Evolutionary conservation across 2,329 filamentous ascomycete genomes (phyloP), one percentile per base, ranked within the genome.

Genomic region (Emergomyces pasteurianus): DNA sequence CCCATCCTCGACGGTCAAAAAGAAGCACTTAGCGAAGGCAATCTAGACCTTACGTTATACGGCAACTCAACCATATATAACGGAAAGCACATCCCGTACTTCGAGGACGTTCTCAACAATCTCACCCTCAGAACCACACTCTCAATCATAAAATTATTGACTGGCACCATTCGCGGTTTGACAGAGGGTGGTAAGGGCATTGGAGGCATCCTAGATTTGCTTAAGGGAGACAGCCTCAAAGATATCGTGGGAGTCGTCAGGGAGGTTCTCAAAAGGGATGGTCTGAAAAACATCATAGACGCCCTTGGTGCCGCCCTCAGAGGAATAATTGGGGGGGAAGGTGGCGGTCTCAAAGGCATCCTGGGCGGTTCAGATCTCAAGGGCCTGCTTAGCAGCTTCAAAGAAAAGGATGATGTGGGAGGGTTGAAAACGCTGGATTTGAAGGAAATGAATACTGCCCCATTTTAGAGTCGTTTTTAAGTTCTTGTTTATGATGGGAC

Each of bases 21-120:
- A 1, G 67, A 64, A 0, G 67, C 77, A 0, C 70, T 80, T 1
- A 64, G 64, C 34, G 65, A 72, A 0, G 78, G 79, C 3, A 70
- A 74, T n/a, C 66, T 80, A 26, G 69, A 73, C 62, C 67, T 80
- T 49, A 73, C 72, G 54, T 73, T 74, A 3, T 72, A 72, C 0
- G 78, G 78, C 2, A 79, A 79, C 56, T 61, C 71, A 1, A 77
- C 77, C 1, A 64, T 74, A 0, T 71, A 76, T 49, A 72, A 79
- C 42, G 78, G 78, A 2, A 21, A 75, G 61, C 76, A 75, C 60
- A 76, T 81, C 53, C 64, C 66, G 1, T 81, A 77, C 58, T 65
- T 78, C n/a, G 78, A 81, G 60, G 66, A 71, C 0, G 72, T 80
- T 8, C 67, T 81, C 46, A 75, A 75, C 61, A 70, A 68, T 0